Percentiles rank a stretch among this genome's conserved stretches.
Evolutionary conservation across 768 basidiomycete genomes (phyloP).

Genomic region (Austroboletus eburneus): DNA sequence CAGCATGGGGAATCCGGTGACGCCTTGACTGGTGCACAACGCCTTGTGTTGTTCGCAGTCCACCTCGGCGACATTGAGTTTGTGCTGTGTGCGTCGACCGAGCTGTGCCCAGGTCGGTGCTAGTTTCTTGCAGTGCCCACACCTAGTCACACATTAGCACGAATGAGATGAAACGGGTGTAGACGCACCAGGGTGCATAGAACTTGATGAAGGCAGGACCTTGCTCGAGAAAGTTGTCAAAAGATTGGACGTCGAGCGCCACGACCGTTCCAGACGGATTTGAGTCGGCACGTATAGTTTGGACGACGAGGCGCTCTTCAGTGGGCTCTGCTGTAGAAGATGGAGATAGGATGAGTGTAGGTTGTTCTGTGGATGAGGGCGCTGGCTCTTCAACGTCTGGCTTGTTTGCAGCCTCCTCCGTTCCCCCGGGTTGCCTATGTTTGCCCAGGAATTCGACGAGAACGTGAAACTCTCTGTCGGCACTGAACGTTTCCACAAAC

Average conservation of each 20-base stretch:
- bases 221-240: constrained; percentile 36
- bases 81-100: constrained; percentile 62
- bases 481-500: constrained; percentile 52
- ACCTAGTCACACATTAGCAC: constrained; percentile 40
- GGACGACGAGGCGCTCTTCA: constrained; percentile 17
- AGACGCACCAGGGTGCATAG: constrained; percentile 79
- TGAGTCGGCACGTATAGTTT: constrained; percentile 7
- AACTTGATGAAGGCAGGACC: constrained; percentile 70
- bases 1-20: constrained; percentile 83
- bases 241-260: constrained; percentile 30
- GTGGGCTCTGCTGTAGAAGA: background rate
- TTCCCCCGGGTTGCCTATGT: constrained; percentile 33
- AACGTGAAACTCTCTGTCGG: constrained; percentile 48
- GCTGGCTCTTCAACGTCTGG: constrained; percentile 3
- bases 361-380: constrained; percentile 3
- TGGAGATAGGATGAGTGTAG: constrained; percentile 1
- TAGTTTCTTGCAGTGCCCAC: constrained; percentile 94
- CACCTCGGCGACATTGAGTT: constrained; percentile 78
- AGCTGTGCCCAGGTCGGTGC: constrained; percentile 79
- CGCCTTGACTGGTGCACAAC: constrained; percentile 61
- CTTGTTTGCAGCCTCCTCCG: background rate
- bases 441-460: constrained; percentile 54
- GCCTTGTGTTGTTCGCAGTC: constrained; percentile 77
- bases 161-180: background rate
- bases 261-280: constrained; percentile 27